A percentile compares a stretch with the other conserved stretches of the same genome.
Evolutionary conservation across 345 rosid genomes (phyloP).

Genomic region (Eutrema yunnanense): DNA sequence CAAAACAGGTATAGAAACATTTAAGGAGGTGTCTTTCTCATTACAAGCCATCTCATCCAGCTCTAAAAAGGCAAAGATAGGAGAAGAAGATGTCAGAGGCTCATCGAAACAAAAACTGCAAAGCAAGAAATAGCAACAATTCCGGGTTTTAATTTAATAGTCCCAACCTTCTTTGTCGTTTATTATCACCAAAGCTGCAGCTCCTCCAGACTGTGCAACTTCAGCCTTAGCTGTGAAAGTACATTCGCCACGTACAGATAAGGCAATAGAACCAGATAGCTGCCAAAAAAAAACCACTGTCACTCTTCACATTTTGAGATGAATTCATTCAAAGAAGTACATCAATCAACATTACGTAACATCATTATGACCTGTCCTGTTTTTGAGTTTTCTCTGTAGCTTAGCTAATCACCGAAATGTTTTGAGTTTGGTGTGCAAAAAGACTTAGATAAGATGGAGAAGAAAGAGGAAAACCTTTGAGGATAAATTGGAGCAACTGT

Average conservation of each 20-base stretch:
- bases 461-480: conserved; percentile 47
- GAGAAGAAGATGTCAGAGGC: not conserved
- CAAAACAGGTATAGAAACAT: conserved; percentile 68
- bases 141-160: not conserved
- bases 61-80: conserved; percentile 34
- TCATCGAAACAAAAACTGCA: not conserved
- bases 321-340: not conserved
- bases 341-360: not conserved
- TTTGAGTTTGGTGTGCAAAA: not conserved
- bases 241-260: conserved; percentile 79
- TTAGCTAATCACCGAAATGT: not conserved
- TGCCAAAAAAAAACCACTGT: conserved; percentile 13
- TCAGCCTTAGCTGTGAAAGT: conserved; percentile 61
- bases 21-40: conserved; percentile 35
- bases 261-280: conserved; percentile 63
- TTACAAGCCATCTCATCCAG: conserved; percentile 72
- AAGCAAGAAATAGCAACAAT: not conserved
- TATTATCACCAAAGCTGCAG: conserved; percentile 70
- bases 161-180: conserved; percentile 72
- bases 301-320: not conserved
- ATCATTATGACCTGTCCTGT: not conserved
- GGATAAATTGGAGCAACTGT: conserved; percentile 64
- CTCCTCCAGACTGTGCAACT: conserved; percentile 76
- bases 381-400: not conserved
- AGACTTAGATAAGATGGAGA: not conserved